A percentile compares a stretch with the other conserved stretches of the same genome.
phyloP scores from a whole-genome alignment of 768 basidiomycete genomes.

The Obba rivulosa region DNA sequence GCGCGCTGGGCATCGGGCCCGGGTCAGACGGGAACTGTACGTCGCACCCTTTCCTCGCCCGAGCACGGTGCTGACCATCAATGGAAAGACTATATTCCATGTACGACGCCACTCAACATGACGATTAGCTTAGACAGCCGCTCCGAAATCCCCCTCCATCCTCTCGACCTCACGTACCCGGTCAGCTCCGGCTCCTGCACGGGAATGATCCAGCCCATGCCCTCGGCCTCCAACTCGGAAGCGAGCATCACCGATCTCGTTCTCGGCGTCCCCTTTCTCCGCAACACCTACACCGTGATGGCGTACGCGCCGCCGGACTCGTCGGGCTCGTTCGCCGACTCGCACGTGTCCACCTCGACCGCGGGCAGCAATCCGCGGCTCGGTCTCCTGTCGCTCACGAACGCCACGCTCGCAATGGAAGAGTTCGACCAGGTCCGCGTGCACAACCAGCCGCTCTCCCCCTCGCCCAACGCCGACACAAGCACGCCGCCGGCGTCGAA shows the following conservation, averaged over 20 bases:
- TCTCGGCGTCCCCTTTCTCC: constrained; percentile 73
- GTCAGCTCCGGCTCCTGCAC: constrained; percentile 45
- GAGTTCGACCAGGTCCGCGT: constrained; percentile 72
- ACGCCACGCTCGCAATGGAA: constrained; percentile 51
- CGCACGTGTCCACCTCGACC: constrained; percentile 12
- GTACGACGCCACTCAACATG: constrained; percentile 65
- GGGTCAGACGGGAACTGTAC: constrained; percentile 58
- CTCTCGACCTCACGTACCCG: constrained; percentile 61
- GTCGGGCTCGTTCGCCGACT: constrained; percentile 39
- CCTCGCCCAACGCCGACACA: constrained; percentile 8
- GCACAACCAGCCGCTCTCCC: constrained; percentile 48
- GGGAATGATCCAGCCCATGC: constrained; percentile 62
- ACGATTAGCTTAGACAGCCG: constrained; percentile 60
- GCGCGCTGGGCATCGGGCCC: constrained; percentile 60
- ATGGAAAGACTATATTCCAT: constrained; percentile 70
- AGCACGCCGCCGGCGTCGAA: not conserved
- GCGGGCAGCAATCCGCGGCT: constrained; percentile 38
- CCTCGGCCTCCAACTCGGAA: constrained; percentile 32
- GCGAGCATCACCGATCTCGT: constrained; percentile 59
- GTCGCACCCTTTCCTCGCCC: constrained; percentile 20
- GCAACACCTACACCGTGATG: constrained; percentile 75
- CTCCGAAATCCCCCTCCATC: constrained; percentile 57
- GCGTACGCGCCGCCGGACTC: constrained; percentile 48
- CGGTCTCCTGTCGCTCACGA: constrained; percentile 60
- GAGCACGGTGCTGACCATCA: constrained; percentile 6